Base-by-base conservation (phyloP, 2,329 filamentous ascomycete species). In the Hansfordia pulvinata region DNA sequence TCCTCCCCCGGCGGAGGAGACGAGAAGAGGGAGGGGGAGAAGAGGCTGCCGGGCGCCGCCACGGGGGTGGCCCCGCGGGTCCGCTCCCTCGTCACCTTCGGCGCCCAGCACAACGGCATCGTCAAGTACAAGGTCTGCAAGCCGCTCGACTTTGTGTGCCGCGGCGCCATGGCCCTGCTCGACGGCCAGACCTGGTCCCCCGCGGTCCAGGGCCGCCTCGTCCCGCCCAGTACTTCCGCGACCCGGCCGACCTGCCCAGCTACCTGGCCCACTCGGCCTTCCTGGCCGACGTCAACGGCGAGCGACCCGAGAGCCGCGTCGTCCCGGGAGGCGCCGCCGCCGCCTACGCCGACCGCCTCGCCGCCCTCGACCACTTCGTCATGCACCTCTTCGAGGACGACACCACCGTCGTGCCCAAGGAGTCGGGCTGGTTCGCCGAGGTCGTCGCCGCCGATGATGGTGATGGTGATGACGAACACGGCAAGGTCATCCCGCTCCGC, bases 251-350 rank as follows among this genome's bases (percentile, higher is more conserved):
- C 47, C 53, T 84, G 50, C 69, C 74, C 1, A 54, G 62, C 17
- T 98, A 96, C 47, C 67, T 96, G 12, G 70, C 76, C 38, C 50
- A 72, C 46, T 90, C 81, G 41, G 88, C 86, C 49, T 94, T 92
- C 52, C 62, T 98, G 7, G 90, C 88, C 8, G 88, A 96, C 47
- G 77, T 96, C 55, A 98, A 98, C 55, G 96, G 96, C 50, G 90
- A 98, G 66, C 68, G 86, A 8, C 36, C 38, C 25, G 34, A 58
- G 29, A 93, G 92, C 68, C n/a, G n/a, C n/a, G n/a, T n/a, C n/a
- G n/a, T n/a, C n/a, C n/a, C n/a, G n/a, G n/a, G n/a, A n/a, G n/a
- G n/a, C n/a, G n/a, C n/a, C n/a, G 93, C 85, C 43, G 43, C 53
- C 19, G 64, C 56, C 9, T 98, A 96, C 52, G 74, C 67, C 46